Percentiles rank a stretch among this genome's conserved stretches.
These are phyloP conservation scores for Coemansia reversa DNA, from an alignment of 192 early-diverging fungal species.

Conservation along the genomic window DNA sequence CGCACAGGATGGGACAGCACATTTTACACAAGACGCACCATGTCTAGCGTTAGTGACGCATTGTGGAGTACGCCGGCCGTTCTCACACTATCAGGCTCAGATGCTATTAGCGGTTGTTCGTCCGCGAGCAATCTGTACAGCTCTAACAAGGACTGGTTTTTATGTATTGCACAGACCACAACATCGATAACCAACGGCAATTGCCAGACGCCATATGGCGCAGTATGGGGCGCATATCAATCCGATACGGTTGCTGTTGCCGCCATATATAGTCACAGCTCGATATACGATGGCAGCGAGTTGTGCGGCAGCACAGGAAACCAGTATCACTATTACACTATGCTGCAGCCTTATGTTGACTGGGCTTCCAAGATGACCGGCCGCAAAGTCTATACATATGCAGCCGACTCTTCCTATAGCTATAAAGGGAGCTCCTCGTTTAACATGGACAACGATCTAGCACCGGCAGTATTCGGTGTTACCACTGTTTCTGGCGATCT, in stretches of 20 bases:
- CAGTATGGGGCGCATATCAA: slow-evolving; percentile 37
- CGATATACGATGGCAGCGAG: slow-evolving; percentile 20
- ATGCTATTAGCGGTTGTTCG: slow-evolving; percentile 18
- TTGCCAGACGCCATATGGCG: slow-evolving; percentile 40
- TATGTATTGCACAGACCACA: slow-evolving; percentile 25
- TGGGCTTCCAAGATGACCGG: slow-evolving; percentile 35
- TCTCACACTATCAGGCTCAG: background rate
- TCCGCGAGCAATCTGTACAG: slow-evolving; percentile 39
- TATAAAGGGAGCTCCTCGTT: slow-evolving; percentile 18
- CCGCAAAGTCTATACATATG: slow-evolving; percentile 22
- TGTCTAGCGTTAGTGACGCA: slow-evolving; percentile 19
- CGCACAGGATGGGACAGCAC: slow-evolving; percentile 22
- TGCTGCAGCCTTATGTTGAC: slow-evolving; percentile 38
- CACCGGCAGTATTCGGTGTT: slow-evolving; percentile 25
- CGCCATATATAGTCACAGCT: slow-evolving; percentile 42
- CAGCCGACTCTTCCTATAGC: slow-evolving; percentile 15
- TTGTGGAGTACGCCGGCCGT: slow-evolving; percentile 22
- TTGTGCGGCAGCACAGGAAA: slow-evolving; percentile 32
- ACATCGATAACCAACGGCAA: slow-evolving; percentile 31
- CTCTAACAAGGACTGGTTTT: slow-evolving; percentile 30
- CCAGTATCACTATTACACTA: slow-evolving; percentile 40
- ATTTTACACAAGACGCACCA: slow-evolving; percentile 27
- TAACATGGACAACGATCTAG: slow-evolving; percentile 15
- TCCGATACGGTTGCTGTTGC: slow-evolving; percentile 36
- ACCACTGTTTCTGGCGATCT: slow-evolving; percentile 31